These are phyloP conservation scores for Rhizophagus sp. DNA, from an alignment of 192 early-diverging fungal genomes.

Conservation along the genomic window DNA sequence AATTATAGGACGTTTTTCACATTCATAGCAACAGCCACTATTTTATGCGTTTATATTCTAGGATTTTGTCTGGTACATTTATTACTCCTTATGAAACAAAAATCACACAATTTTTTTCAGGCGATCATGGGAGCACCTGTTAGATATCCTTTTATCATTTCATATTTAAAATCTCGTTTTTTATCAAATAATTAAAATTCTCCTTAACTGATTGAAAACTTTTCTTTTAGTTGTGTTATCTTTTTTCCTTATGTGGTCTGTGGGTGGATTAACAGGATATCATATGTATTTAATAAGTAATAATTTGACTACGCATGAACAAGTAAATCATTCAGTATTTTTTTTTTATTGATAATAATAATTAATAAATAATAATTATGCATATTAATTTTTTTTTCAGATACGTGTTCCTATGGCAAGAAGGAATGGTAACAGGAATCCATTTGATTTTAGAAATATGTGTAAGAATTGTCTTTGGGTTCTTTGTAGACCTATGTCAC, in stretches of 20 bases:
- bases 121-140: slow-evolving; percentile 14
- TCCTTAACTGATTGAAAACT: slow-evolving; percentile 35
- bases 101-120: background rate
- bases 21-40: slow-evolving; percentile 63
- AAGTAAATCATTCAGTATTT: slow-evolving; percentile 41
- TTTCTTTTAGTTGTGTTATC: slow-evolving; percentile 67
- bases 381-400: slow-evolving; percentile 23
- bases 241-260: slow-evolving; percentile 61
- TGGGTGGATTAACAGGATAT: slow-evolving; percentile 75
- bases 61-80: slow-evolving; percentile 64
- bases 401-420: slow-evolving; percentile 41
- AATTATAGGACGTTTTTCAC: slow-evolving; percentile 84
- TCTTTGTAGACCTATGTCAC: slow-evolving; percentile 54
- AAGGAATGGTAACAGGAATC: slow-evolving; percentile 42
- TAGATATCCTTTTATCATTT: slow-evolving; percentile 29
- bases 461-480: slow-evolving; percentile 54
- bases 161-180: background rate
- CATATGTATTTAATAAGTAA: slow-evolving; percentile 71
- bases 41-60: slow-evolving; percentile 64
- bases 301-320: slow-evolving; percentile 91
- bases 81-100: slow-evolving; percentile 33
- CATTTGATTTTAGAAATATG: slow-evolving; percentile 53
- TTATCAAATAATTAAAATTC: background rate
- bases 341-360: background rate
- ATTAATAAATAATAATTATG: background rate